A percentile compares a stretch with the other conserved stretches of the same genome.
These are phyloP conservation scores for Metarhizium brunneum DNA, from an alignment of 2,329 filamentous ascomycete species.

Conservation along the genomic window DNA sequence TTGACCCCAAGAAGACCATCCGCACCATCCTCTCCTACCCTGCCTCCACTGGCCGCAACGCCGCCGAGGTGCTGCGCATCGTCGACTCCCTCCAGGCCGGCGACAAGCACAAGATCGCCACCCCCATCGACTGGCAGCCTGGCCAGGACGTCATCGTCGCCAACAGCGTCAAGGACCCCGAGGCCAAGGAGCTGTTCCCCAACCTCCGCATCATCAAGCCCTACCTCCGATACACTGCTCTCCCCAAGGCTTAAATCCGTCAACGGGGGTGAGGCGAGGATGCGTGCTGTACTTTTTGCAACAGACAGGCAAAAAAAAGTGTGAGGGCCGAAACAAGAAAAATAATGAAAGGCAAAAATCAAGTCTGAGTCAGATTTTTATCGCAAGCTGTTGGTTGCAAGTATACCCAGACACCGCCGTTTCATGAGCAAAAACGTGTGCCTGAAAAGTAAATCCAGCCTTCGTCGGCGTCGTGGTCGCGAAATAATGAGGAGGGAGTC, in stretches of 20 bases:
- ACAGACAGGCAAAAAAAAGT: too few species aligned
- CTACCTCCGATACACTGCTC: slow-evolving; percentile 64
- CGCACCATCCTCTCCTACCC: slow-evolving; percentile 89
- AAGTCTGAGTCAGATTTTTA: too few species aligned
- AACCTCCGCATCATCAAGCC: slow-evolving; percentile 60
- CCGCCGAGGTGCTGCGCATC: slow-evolving; percentile 68
- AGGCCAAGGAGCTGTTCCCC: slow-evolving; percentile 82
- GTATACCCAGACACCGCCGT: too few species aligned
- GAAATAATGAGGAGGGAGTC: too few species aligned
- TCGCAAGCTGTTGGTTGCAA: too few species aligned
- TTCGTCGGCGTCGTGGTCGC: too few species aligned
- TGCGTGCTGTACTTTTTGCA: too few species aligned
- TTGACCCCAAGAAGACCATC: slow-evolving; percentile 90
- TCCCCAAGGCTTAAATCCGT: slow-evolving; percentile 18
- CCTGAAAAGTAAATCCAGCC: too few species aligned
- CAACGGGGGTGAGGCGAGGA: too few species aligned
- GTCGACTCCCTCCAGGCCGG: slow-evolving; percentile 73
- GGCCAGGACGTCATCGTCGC: slow-evolving; percentile 92
- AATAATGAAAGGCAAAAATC: too few species aligned
- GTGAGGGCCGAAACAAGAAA: too few species aligned
- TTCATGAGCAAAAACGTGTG: too few species aligned
- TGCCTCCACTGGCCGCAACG: slow-evolving; percentile 79
- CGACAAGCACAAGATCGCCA: slow-evolving; percentile 81
- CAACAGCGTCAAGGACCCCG: slow-evolving; percentile 70
- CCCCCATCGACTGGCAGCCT: slow-evolving; percentile 82